phyloP scores from a whole-genome alignment of 768 basidiomycete genomes.

The Lactifluus pinguis region DNA sequence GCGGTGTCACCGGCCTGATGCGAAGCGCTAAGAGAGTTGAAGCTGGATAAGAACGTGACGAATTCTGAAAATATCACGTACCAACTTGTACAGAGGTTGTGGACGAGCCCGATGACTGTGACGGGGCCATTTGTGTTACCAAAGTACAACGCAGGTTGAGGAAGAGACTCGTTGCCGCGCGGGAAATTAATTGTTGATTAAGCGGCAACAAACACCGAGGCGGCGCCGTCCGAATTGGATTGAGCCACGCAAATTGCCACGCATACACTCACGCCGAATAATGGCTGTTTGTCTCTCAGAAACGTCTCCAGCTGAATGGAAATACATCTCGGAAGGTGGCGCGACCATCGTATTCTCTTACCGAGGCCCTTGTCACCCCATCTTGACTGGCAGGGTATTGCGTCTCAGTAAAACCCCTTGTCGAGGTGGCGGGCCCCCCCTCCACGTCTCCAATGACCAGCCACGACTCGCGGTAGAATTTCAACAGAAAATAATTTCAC shows the following conservation, averaged over 20 bases:
- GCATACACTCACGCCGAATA: neutral
- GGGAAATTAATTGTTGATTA: constrained; percentile 11
- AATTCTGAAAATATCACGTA: constrained; percentile 34
- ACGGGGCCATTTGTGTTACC: constrained; percentile 54
- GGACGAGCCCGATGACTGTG: constrained; percentile 49
- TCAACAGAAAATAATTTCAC: constrained; percentile 52
- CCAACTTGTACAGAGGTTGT: constrained; percentile 93
- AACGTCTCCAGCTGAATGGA: constrained; percentile 51
- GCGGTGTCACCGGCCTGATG: constrained; percentile 78
- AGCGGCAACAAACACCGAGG: constrained; percentile 1
- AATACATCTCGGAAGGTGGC: constrained; percentile 87
- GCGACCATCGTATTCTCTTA: constrained; percentile 87
- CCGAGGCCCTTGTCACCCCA: constrained; percentile 40
- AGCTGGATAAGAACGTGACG: constrained; percentile 17
- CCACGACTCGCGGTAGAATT: constrained; percentile 43
- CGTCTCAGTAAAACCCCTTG: constrained; percentile 57
- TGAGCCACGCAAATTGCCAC: neutral
- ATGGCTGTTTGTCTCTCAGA: constrained; percentile 14
- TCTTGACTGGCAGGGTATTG: constrained; percentile 58
- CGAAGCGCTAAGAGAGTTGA: constrained; percentile 54
- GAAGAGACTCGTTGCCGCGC: constrained; percentile 8
- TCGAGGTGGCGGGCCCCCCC: neutral
- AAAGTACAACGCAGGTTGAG: constrained; percentile 10
- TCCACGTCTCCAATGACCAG: constrained; percentile 27
- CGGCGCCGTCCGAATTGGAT: constrained; percentile 6